Evolutionary conservation across 345 rosid species (phyloP), one percentile per base, ranked within the genome.

Genomic region (Cardamine chenopodiifolia): DNA sequence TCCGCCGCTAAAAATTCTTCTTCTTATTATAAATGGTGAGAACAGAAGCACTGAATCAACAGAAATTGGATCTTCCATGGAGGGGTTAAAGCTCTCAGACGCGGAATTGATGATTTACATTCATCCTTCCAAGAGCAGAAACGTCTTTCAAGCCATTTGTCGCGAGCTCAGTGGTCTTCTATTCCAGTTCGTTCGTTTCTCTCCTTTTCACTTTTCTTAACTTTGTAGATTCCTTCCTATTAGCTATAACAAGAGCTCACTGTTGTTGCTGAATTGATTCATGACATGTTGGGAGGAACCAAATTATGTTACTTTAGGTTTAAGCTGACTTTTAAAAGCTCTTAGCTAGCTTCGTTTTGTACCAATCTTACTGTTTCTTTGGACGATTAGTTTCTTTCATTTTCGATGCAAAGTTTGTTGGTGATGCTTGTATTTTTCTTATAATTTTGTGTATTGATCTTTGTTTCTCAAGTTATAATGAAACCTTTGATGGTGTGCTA

Each of bases 91-190:
- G 71, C 83, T 82, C 15, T 74, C 89, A 2, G 85, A 82, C 25
- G 91, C 96, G 8, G 70, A 85, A 60, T 79, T 94, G 84, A 68
- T 79, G 63, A 83, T 88, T 10, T 82, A 80, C 74, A 62, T 91
- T 19, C 97, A 85, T 22, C 97, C 96, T 23, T 92, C 87, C 0
- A 85, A 85, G 84, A 68, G 86, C 78, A 80, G 79, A 29, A 80
- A 81, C 57, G 79, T 85, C 52, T 34, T 79, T 56, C 77, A 79
- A 18, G 97, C 93, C 1, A 85, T 94, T n/a, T 87, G 87, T 52
- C 89, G 89, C 23, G 86, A 92, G 82, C 92, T 95, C 68, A 89
- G 97, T 77, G 57, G 92, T 68, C 74, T 86, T 32, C 92, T 90
- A 23, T 94, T 94, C 89, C 86, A 84, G 97, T 92, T 76, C 71